Conservation (phyloP, 1,284 basidiomycete species). For the Kwoniella shivajii region DNA sequence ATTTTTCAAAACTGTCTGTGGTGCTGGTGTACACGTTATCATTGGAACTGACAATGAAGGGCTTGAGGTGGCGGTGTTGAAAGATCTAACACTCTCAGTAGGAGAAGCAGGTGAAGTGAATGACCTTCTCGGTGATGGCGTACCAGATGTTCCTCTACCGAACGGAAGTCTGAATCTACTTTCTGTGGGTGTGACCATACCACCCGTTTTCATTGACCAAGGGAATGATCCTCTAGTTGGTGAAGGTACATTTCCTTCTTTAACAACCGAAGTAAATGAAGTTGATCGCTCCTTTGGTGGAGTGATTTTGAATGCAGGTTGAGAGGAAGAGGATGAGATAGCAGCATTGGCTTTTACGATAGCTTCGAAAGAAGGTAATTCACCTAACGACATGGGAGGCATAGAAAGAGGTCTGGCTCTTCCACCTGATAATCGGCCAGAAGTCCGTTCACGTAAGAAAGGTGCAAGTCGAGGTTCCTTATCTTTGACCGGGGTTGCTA, state of each 20-base stretch:
- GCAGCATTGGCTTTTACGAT: slow-evolving; percentile 11
- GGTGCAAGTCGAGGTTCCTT: slow-evolving; percentile 39
- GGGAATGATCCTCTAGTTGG: slow-evolving; percentile 17
- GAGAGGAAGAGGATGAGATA: not conserved
- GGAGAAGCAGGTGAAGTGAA: slow-evolving; percentile 30
- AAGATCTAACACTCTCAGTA: slow-evolving; percentile 27
- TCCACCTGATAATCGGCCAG: slow-evolving; percentile 32
- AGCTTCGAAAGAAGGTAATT: slow-evolving; percentile 17
- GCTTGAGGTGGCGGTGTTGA: slow-evolving; percentile 19
- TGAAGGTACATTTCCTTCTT: slow-evolving; percentile 10
- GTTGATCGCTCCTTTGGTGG: slow-evolving; percentile 24
- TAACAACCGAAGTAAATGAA: not conserved
- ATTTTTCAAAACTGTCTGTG: slow-evolving; percentile 21
- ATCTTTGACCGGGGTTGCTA: slow-evolving; percentile 7
- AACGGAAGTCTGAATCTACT: slow-evolving; percentile 13
- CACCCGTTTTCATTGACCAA: slow-evolving; percentile 2
- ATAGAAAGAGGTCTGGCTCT: slow-evolving; percentile 32
- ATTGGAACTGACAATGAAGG: slow-evolving; percentile 45
- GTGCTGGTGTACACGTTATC: slow-evolving; percentile 52
- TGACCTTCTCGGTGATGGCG: slow-evolving; percentile 11
- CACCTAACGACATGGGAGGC: slow-evolving; percentile 28
- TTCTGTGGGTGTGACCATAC: slow-evolving; percentile 15
- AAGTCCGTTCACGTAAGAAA: slow-evolving; percentile 46
- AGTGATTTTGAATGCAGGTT: slow-evolving; percentile 27
- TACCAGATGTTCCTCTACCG: not conserved